phyloP scores from a whole-genome alignment of 495 filamentous ascomycete genomes.

The Aspergillus sclerotiicarbonarius region DNA sequence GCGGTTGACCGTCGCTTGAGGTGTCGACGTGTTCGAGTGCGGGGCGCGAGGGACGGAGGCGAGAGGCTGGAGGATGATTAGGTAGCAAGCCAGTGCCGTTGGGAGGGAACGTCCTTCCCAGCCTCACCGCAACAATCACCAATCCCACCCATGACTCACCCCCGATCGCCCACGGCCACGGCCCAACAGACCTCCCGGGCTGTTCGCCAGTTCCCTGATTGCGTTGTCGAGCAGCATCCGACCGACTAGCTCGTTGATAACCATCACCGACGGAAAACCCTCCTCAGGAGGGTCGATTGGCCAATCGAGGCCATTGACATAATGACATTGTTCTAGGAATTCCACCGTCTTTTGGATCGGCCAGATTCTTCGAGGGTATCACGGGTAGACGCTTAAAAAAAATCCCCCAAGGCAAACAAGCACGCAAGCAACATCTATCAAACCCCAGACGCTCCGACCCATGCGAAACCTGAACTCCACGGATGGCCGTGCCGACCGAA shows the following conservation, averaged over 20 bases:
- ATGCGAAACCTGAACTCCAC: conserved; percentile 4
- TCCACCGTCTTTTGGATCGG: not conserved
- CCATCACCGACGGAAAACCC: not conserved
- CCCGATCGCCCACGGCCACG: too few species aligned
- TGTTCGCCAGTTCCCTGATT: not conserved
- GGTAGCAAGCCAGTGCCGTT: not conserved
- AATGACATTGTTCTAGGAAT: not conserved
- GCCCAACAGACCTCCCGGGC: not conserved
- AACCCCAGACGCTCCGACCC: too few species aligned
- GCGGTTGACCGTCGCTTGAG: not conserved
- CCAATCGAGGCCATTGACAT: too few species aligned
- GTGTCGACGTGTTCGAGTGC: conserved; percentile 5
- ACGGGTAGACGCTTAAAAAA: conserved; percentile 4
- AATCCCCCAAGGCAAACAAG: not conserved
- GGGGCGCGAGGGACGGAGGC: not conserved
- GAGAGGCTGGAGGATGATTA: not conserved
- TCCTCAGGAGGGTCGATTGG: too few species aligned
- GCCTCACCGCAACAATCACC: conserved; percentile 5
- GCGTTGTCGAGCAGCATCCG: not conserved
- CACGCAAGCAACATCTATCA: conserved; percentile 1
- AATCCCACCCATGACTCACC: conserved; percentile 3
- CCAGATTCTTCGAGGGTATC: conserved; percentile 17
- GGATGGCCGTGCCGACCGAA: not conserved
- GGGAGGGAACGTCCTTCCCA: not conserved
- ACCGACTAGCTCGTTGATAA: too few species aligned